These are phyloP conservation scores for Diatrype stigma DNA, from an alignment of 2,329 filamentous ascomycete species.

Conservation along the genomic window DNA sequence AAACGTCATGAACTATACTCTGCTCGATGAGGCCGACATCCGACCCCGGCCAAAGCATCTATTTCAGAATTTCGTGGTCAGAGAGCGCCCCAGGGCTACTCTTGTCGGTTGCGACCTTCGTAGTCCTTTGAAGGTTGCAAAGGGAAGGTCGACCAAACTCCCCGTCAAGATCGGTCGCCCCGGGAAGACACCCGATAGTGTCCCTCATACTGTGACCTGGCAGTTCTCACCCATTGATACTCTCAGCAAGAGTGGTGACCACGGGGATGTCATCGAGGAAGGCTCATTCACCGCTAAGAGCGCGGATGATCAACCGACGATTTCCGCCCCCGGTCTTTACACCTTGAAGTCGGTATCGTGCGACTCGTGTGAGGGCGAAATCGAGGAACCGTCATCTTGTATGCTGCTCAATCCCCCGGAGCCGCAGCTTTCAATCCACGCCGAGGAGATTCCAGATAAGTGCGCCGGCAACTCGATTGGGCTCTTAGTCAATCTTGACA, in stretches of 20 bases:
- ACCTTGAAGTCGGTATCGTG: conserved; percentile 76
- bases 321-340: conserved; percentile 80
- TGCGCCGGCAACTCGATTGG: conserved; percentile 93
- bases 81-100: conserved; percentile 74
- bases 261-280: conserved; percentile 54
- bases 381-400: conserved; percentile 92
- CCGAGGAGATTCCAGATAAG: conserved; percentile 86
- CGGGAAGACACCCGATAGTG: conserved; percentile 54
- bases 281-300: conserved; percentile 60
- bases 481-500: conserved; percentile 79
- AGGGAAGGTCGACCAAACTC: conserved; percentile 62
- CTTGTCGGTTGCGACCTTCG: conserved; percentile 74
- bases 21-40: conserved; percentile 63
- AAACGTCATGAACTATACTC: conserved; percentile 74
- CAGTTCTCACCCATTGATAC: conserved; percentile 73
- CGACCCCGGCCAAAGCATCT: conserved; percentile 59
- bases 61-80: conserved; percentile 75
- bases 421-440: conserved; percentile 68
- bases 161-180: conserved; percentile 68
- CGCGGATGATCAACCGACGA: conserved; percentile 58
- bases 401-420: conserved; percentile 86
- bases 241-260: conserved; percentile 65
- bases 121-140: conserved; percentile 77
- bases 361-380: conserved; percentile 78
- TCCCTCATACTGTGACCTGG: conserved; percentile 72